Base-by-base conservation (phyloP, 495 filamentous ascomycete genomes). In the Rhypophila decipiens region DNA sequence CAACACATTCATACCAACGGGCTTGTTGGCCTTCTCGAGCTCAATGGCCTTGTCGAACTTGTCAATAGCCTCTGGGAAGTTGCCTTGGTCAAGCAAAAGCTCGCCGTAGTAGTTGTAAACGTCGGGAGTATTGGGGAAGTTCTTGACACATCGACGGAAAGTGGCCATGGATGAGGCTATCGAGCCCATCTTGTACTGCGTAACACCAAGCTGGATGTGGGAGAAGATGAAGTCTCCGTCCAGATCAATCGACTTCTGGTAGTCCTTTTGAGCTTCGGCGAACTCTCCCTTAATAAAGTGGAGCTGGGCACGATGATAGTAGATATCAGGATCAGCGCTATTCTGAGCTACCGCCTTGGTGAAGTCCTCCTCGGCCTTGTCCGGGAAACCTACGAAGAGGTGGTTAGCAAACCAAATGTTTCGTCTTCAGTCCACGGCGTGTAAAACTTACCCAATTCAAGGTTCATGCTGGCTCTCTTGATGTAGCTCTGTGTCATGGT, bases 41-140 rank as follows among this genome's bases (percentile, higher is more conserved):
- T 96, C 90, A 39, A 97, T 88, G 1, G 94, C 93, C 39, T 81
- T 93, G 62, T 99, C 93, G 59, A 99, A 99, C 73, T 96, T 96
- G 71, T 96, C 86, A 53, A 99, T 94, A 11, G 93, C 93, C 62
- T 97, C 93, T 41, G 86, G 74, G 65, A 80, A 96, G 70, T 96
- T 95, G 66, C 86, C 81, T 73, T 99, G 93, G 72, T 99, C 93
- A 18, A 99, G 81, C 19, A 99, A 75, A n/a, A 99, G 79, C 69
- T 99, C 93, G 60, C 93, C 93, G 54, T 94, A 97, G 78, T 97
- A 99, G 74, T 99, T 99, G 74, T 97, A 99, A 2, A 99, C 93
- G 62, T 99, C 93, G 4, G 93, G 90, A 8, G 91, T 88, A 53
- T 87, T 86, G 52, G 89, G 87, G 59, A 99, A 99, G 69, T 94